Evolutionary conservation across 2,329 filamentous ascomycete species (phyloP), one percentile per base, ranked within the genome.

Genomic region (Penicillium sumatraense): DNA sequence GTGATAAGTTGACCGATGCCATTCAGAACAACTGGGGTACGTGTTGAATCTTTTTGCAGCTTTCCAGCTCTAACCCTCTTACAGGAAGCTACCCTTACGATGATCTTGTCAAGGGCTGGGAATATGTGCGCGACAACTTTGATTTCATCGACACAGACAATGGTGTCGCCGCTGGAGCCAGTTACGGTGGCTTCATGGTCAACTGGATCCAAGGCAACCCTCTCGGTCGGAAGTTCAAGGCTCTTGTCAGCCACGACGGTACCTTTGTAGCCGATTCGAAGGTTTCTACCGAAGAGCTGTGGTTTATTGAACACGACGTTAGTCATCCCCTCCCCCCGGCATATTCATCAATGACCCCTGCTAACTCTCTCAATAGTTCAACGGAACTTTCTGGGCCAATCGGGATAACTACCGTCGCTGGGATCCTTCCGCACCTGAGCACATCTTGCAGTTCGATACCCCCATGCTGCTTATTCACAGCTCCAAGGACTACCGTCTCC

Each of bases 201-300:
- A 83, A 96, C 71, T 96, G 93, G 92, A 91, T 96, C 65, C 91
- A 96, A 74, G 93, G 93, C 7, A 89, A 95, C 59, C 82, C 85
- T 1, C 82, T 97, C 0, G 92, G 91, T 18, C 86, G 90, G 24
- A 86, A 89, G 63, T 96, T 97, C 83, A 91, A 91, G 73, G 91
- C 91, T 0, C 81, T 97, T 3, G 91, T 96, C 24, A 92, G 88
- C 65, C 92, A 96, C 70, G 91, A 96, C 64, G 92, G 92, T 45
- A 88, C 93, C 51, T 95, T 93, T 73, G 89, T 86, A 65, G 76
- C 79, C 54, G 73, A 78, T 11, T 73, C 74, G n/a, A 76, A 80
- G 68, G 72, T 83, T 60, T 73, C 76, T 0, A 79, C 77, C 2
- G 81, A 83, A 16, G 81, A 83, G 54, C 65, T 82, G 10, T 83